Evolutionary conservation across 2,329 filamentous ascomycete species (phyloP).

Genomic region (Thermoascus crustaceus): DNA sequence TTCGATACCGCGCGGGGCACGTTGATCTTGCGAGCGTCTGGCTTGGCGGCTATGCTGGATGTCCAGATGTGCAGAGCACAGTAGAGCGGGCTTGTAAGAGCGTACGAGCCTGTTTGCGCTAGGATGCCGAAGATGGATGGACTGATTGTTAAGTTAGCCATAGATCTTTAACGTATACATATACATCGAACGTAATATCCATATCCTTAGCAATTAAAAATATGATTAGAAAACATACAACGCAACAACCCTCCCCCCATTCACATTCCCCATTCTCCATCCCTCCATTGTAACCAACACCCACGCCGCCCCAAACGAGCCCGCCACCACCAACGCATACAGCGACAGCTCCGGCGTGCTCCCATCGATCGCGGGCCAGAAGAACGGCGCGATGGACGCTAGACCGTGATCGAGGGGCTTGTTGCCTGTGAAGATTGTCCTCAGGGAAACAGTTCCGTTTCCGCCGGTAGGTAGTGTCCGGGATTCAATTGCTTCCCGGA

Average conservation of each 20-base stretch:
- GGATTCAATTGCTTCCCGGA: conserved; percentile 13
- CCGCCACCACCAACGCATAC: conserved; percentile 32
- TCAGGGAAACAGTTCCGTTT: conserved; percentile 17
- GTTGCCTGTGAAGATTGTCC: conserved; percentile 27
- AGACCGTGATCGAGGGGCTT: conserved; percentile 25
- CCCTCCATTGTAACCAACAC: conserved; percentile 38
- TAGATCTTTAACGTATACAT: conserved; percentile 5
- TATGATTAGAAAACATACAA: conserved; percentile 28
- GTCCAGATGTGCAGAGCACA: conserved; percentile 36
- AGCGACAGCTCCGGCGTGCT: conserved; percentile 26
- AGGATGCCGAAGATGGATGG: conserved; percentile 34
- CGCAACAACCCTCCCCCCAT: conserved; percentile 32
- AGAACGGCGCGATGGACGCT: conserved; percentile 28
- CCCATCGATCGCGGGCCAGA: conserved; percentile 34
- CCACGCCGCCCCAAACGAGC: conserved; percentile 36
- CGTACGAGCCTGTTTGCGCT: conserved; percentile 38
- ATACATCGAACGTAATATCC: conserved; percentile 3
- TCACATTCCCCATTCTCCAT: conserved; percentile 40
- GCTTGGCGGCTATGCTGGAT: conserved; percentile 33
- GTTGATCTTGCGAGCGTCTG: conserved; percentile 25
- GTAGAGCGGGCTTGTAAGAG: conserved; percentile 38
- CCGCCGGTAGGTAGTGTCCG: conserved; percentile 19
- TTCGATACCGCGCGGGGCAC: conserved; percentile 23
- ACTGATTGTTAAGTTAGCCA: conserved; percentile 9
- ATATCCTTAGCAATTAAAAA: too few species aligned